Evolutionary conservation across 148 eudicot species (phyloP), one percentile per base, ranked within the genome.

Genomic region (Fagopyrum esculentum): DNA sequence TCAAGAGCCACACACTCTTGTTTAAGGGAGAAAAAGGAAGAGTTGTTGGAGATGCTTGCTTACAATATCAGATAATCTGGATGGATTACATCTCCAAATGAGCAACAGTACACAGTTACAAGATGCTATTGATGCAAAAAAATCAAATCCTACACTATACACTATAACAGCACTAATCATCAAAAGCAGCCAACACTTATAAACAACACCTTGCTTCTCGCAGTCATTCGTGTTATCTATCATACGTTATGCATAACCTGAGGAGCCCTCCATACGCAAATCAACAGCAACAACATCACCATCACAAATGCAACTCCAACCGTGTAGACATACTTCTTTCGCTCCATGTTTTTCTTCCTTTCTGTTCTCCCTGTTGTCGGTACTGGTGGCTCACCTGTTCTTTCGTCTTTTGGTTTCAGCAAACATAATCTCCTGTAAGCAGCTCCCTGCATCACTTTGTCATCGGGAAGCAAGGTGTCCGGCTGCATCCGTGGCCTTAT

Each of bases 401-500:
- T 22, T 22, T 22, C 26, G 26, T 22, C 26, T 22, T 22, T 22
- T 61, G 68, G 68, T 61, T 29, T 61, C 78, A 83, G 10, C 45
- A 73, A 73, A 52, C 44, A 10, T 9, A 73, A n/a, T 15, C 75
- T 51, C 75, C 75, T 51, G 45, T 22, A 19, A 19, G 75, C 75
- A 52, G 75, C 52, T 35, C 75, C 75, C 75, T 73, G 75, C n/a
- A 11, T 6, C 8, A 45, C 59, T 4, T 4, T 15, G 61, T 49
- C 12, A n/a, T 30, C 16, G 52, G 75, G 61, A 49, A 35, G 43
- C 46, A 29, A 12, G n/a, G 59, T 82, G 26, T 85, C 8, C 8
- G 4, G 44, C 13, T 30, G 46, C 2, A 6, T 35, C 12, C 59
- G 90, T 44, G 77, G 2, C 83, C 88, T 85, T 54, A 82, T 70